Conservation (phyloP, 768 basidiomycete species). For the Neoboletus magnificus region DNA sequence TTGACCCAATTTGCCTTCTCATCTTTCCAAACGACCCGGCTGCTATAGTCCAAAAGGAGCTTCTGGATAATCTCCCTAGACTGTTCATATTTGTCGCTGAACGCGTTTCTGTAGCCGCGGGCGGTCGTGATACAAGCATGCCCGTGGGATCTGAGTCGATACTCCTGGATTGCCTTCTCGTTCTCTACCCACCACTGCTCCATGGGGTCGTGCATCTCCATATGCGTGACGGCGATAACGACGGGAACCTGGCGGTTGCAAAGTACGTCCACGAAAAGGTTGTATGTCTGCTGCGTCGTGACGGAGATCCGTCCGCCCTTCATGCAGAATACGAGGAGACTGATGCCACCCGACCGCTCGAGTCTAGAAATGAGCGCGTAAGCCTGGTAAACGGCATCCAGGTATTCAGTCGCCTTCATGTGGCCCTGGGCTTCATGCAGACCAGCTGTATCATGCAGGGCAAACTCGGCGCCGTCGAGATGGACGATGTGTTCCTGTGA, state of each 20-base stretch:
- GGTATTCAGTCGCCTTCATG: conserved; percentile 23
- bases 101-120: conserved; percentile 19
- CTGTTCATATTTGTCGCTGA: conserved; percentile 31
- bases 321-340: conserved; percentile 32
- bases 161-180: conserved; percentile 28
- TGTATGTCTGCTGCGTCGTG: conserved; percentile 28
- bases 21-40: conserved; percentile 20
- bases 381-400: conserved; percentile 27
- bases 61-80: conserved; percentile 27
- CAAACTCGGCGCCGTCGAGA: conserved; percentile 18
- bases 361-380: conserved; percentile 35
- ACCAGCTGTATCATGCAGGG: conserved; percentile 27
- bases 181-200: conserved; percentile 42
- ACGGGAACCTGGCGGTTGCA: conserved; percentile 34
- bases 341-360: conserved; percentile 24
- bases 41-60: conserved; percentile 18
- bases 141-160: conserved; percentile 34
- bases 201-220: conserved; percentile 32
- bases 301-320: conserved; percentile 25
- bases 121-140: conserved; percentile 41
- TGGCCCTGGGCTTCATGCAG: conserved; percentile 26
- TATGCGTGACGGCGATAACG: conserved; percentile 34
- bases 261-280: conserved; percentile 38
- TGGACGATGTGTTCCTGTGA: conserved; percentile 20
- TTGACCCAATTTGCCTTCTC: conserved; percentile 26